Conservation (phyloP, 352 stramenopile species). For the Phytopythium mirpurense region DNA sequence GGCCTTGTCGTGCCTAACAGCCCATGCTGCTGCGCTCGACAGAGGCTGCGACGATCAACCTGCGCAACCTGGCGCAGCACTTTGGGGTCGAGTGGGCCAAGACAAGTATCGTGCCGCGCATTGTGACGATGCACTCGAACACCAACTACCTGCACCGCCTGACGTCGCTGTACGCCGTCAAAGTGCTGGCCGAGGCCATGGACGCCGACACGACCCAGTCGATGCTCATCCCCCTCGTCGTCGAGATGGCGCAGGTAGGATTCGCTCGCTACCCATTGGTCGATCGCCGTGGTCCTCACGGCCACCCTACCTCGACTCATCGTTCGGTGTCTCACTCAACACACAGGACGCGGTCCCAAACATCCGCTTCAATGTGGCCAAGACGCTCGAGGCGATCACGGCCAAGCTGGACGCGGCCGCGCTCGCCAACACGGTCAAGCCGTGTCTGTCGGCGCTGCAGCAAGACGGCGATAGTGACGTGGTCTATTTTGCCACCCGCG, state of each 20-base stretch:
- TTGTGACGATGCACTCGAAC: conserved; percentile 92
- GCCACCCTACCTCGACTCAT: too few species aligned
- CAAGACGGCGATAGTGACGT: conserved; percentile 93
- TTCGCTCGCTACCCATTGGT: conserved; percentile 1
- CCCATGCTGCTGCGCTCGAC: background rate
- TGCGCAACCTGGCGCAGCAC: conserved; percentile 91
- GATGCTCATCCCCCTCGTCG: conserved; percentile 90
- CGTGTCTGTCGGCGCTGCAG: conserved; percentile 81
- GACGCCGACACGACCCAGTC: conserved; percentile 70
- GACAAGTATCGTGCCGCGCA: conserved; percentile 91
- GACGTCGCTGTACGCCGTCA: conserved; percentile 88
- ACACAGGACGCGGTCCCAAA: conserved; percentile 96
- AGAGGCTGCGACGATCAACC: conserved; percentile 94
- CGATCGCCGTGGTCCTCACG: too few species aligned
- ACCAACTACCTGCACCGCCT: conserved; percentile 93
- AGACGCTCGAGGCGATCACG: conserved; percentile 89
- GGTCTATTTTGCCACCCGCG: conserved; percentile 89
- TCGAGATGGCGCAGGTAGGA: conserved; percentile 88
- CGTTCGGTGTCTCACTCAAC: too few species aligned
- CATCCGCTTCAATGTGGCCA: conserved; percentile 98
- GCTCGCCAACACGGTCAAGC: conserved; percentile 71
- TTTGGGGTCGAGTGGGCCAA: conserved; percentile 96
- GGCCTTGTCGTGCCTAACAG: too few species aligned
- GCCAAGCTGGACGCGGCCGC: conserved; percentile 57
- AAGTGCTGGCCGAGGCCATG: conserved; percentile 76